phyloP scores from a whole-genome alignment of 2,329 filamentous ascomycete genomes.

The Stemphylium vesicarium region DNA sequence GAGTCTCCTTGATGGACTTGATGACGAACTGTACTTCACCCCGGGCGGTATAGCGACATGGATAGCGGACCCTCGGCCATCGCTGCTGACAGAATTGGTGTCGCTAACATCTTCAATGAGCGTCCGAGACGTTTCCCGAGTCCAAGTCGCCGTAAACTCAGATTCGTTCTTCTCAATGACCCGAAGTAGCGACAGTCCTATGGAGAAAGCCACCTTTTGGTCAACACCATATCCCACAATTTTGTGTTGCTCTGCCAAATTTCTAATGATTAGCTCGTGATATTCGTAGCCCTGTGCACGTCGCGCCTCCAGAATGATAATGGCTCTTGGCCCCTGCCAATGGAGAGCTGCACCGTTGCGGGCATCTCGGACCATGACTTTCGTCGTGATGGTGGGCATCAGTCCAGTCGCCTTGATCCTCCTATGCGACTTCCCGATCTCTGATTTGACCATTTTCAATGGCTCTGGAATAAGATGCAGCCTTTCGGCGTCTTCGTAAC shows the following conservation, averaged over 20 bases:
- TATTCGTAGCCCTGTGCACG: conserved; percentile 75
- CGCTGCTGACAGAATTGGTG: neutral
- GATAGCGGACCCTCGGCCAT: neutral
- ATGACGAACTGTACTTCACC: neutral
- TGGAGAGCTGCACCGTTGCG: conserved; percentile 66
- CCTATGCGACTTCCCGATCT: conserved; percentile 52
- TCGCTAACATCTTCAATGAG: neutral
- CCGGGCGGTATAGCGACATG: neutral
- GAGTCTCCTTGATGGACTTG: neutral
- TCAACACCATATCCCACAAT: conserved; percentile 81
- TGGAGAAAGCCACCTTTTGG: conserved; percentile 67
- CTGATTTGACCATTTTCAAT: conserved; percentile 25
- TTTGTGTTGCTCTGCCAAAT: conserved; percentile 61
- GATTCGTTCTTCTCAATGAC: conserved; percentile 12
- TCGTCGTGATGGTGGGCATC: conserved; percentile 69
- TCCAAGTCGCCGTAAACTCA: neutral
- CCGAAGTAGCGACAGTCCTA: conserved; percentile 64
- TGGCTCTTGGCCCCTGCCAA: conserved; percentile 67
- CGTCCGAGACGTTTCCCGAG: neutral
- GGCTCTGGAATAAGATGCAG: conserved; percentile 40
- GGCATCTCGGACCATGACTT: conserved; percentile 58
- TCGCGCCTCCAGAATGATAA: conserved; percentile 71
- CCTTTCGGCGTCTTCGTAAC: conserved; percentile 45
- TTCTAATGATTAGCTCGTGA: conserved; percentile 71
- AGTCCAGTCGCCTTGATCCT: conserved; percentile 61